These are phyloP conservation scores for Citrus trifoliata DNA, from an alignment of 345 rosid species.

Conservation along the genomic window DNA sequence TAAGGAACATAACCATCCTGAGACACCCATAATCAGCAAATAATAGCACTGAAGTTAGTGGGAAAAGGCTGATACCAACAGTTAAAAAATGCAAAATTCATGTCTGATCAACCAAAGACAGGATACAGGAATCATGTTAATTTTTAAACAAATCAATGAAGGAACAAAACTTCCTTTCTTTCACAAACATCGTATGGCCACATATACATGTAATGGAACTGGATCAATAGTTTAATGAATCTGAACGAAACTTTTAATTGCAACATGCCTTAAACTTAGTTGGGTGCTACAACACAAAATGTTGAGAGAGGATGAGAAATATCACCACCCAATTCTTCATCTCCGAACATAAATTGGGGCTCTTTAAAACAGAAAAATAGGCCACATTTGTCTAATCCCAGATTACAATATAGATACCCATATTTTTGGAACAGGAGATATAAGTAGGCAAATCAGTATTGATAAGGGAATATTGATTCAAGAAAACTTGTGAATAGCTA, in stretches of 20 bases:
- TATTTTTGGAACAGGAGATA: not conserved
- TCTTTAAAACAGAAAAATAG: not conserved
- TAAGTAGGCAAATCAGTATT: not conserved
- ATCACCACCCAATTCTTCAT: not conserved
- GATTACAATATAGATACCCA: not conserved
- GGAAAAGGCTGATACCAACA: not conserved
- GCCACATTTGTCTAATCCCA: not conserved
- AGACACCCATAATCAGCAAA: constrained; percentile 3
- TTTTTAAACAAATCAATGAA: too few species aligned
- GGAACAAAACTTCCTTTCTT: too few species aligned
- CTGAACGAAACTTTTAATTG: too few species aligned
- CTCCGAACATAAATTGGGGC: not conserved
- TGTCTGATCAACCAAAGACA: not conserved
- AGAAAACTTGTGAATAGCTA: not conserved
- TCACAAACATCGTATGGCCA: too few species aligned
- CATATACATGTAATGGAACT: too few species aligned
- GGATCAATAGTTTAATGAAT: too few species aligned
- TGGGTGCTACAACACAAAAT: too few species aligned
- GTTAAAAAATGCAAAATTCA: not conserved
- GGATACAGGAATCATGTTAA: too few species aligned
- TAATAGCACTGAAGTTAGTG: not conserved
- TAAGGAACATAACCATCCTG: constrained; percentile 99
- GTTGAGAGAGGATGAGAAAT: too few species aligned
- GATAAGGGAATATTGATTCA: not conserved
- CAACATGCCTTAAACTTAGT: too few species aligned